phyloP scores from a whole-genome alignment of 495 filamentous ascomycete species.

The Aspergillus carlsbadensis region DNA sequence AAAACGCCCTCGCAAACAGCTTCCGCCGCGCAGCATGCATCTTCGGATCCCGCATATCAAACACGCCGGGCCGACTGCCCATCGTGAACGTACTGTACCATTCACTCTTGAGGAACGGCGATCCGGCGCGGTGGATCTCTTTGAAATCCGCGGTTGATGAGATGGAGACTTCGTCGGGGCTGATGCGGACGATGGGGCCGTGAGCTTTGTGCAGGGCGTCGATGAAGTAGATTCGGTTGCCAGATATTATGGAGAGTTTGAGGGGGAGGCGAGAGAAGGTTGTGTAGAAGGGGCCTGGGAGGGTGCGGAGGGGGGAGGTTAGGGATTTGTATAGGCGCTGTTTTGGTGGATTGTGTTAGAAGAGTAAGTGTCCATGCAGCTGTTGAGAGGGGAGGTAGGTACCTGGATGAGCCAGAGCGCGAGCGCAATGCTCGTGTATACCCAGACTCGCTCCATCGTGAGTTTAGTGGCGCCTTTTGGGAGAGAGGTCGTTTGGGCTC shows the following conservation, averaged over 20 bases:
- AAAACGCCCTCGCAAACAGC: constrained; percentile 29
- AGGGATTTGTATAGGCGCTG: constrained; percentile 5
- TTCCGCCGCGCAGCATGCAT: constrained; percentile 27
- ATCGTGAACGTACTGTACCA: constrained; percentile 18
- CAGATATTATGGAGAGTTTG: constrained; percentile 31
- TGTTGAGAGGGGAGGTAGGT: neutral
- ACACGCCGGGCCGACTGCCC: constrained; percentile 15
- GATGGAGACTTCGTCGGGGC: constrained; percentile 33
- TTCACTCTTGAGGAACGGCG: constrained; percentile 9
- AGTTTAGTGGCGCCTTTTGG: neutral
- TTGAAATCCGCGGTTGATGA: constrained; percentile 27
- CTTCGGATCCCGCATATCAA: constrained; percentile 26
- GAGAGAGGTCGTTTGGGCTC: too few species aligned
- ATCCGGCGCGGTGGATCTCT: constrained; percentile 35
- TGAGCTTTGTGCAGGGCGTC: constrained; percentile 37
- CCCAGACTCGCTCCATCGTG: neutral
- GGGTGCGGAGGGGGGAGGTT: constrained; percentile 30
- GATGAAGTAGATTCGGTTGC: constrained; percentile 27
- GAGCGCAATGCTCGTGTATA: neutral
- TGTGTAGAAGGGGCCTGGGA: constrained; percentile 49
- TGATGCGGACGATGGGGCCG: constrained; percentile 37
- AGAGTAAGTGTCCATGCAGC: neutral
- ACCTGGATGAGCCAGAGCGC: constrained; percentile 1
- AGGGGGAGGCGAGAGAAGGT: constrained; percentile 44
- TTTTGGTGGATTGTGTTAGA: too few species aligned